Evolutionary conservation across 352 stramenopile genomes (phyloP), one percentile per base, ranked within the genome.

Genomic region (Phytophthora gonapodyides): DNA sequence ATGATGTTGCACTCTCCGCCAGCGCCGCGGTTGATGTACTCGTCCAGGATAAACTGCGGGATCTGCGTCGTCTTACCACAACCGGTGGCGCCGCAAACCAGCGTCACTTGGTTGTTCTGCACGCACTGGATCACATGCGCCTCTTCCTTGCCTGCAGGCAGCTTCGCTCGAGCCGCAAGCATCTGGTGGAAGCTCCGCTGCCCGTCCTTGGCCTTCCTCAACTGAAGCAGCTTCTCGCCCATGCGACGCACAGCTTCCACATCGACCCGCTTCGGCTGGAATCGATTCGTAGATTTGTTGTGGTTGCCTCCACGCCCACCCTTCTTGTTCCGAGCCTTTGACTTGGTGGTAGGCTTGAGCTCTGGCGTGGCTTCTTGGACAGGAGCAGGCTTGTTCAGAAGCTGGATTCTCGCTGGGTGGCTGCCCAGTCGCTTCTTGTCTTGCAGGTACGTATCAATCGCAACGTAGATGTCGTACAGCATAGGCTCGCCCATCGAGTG

Each of bases 61-160:
- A 99, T 94, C 67, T 99, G 96, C 7, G 96, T 98, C 10, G 93
- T 98, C 63, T 98, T 98, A 45, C 95, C 96, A 68, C 91, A 98
- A 42, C 96, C 94, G 8, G 95, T 99, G 24, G 97, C 90, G 24
- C 96, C 97, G n/a, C 89, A 98, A 11, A 99, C 80, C 3, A 99
- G 74, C 17, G 98, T 67, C 9, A 99, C 96, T 52, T 98, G 87
- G 50, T 96, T 71, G 54, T 76, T 53, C 10, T 75, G 48, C 15
- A 91, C 54, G 46, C 72, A 79, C 31, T 82, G 36, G 3, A 93
- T 67, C 15, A 96, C 76, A 30, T 80, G 76, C 3, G 71, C 49
- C 33, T 84, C 80, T 59, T 93, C 75, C 1, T 76, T 75, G 9
- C 67, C 73, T 6, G 87, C 87, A 34, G 87, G 87, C 12, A 96